Evolutionary conservation across 208 protist species (phyloP).

Genomic region (Trichomonas gallinae): DNA sequence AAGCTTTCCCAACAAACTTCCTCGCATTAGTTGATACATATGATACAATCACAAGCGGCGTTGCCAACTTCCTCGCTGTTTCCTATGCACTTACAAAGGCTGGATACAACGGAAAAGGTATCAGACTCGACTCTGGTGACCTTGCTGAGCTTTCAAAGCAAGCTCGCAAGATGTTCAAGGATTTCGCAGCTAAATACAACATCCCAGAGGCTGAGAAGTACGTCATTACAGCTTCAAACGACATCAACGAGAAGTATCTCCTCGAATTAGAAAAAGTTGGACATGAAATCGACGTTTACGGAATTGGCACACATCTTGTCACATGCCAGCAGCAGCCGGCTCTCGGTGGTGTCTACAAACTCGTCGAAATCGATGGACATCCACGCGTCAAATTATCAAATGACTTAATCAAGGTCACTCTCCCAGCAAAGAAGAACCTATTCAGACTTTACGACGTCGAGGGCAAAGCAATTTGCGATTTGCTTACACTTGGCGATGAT

Average conservation of each 20-base stretch:
- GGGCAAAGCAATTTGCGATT: constrained; percentile 44
- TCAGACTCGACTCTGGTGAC: constrained; percentile 60
- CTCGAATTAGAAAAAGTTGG: constrained; percentile 37
- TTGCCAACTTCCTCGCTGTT: constrained; percentile 56
- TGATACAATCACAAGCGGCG: constrained; percentile 55
- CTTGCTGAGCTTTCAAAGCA: constrained; percentile 56
- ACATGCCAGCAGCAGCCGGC: constrained; percentile 57
- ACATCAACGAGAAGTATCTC: constrained; percentile 57
- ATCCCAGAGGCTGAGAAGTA: constrained; percentile 40
- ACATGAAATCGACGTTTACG: constrained; percentile 47
- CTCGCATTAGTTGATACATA: constrained; percentile 72
- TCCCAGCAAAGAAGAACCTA: constrained; percentile 52
- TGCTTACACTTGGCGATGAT: constrained; percentile 31
- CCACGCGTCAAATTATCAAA: constrained; percentile 63
- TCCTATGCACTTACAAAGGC: constrained; percentile 47
- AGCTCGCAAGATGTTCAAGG: constrained; percentile 25
- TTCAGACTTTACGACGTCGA: constrained; percentile 49
- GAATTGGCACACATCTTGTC: constrained; percentile 69
- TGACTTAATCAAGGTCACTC: constrained; percentile 49
- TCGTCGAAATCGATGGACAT: constrained; percentile 51
- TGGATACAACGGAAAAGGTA: constrained; percentile 41
- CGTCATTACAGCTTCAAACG: constrained; percentile 57
- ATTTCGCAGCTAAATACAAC: constrained; percentile 19
- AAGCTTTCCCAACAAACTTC: constrained; percentile 56
- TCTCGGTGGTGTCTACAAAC: constrained; percentile 69